Conservation (phyloP, 1,284 basidiomycete species). For the Meripilus lineatus region DNA sequence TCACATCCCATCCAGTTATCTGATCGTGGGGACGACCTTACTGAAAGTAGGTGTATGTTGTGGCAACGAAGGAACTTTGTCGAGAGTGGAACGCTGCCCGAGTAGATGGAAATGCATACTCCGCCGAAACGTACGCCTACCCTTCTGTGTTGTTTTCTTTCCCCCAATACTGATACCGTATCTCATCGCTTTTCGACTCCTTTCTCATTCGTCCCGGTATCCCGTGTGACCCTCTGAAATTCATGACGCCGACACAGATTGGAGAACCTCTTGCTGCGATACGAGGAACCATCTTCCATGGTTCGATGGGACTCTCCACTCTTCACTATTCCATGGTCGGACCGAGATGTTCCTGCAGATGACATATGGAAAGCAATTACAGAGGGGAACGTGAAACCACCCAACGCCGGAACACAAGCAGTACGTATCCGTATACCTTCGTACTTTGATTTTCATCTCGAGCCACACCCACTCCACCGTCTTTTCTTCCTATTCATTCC, state of each 20-base stretch:
- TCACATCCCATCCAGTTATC: neutral
- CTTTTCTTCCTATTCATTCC: neutral
- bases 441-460: neutral
- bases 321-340: conserved; percentile 79
- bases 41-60: conserved; percentile 62
- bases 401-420: conserved; percentile 81
- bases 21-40: conserved; percentile 7
- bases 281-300: conserved; percentile 96
- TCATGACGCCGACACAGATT: conserved; percentile 49
- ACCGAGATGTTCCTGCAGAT: conserved; percentile 62
- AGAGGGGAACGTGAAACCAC: conserved; percentile 76
- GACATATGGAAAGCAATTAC: conserved; percentile 83
- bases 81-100: conserved; percentile 69
- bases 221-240: neutral
- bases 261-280: conserved; percentile 85
- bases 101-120: conserved; percentile 49
- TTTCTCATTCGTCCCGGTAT: neutral
- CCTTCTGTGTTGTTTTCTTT: neutral
- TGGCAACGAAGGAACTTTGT: conserved; percentile 77
- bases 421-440: conserved; percentile 41
- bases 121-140: conserved; percentile 65
- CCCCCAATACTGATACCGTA: neutral
- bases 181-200: too few species aligned
- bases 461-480: conserved; percentile 3
- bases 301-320: conserved; percentile 96